These are phyloP conservation scores for Debaryomycetaceae sp. DNA, from an alignment of 1,139 yeast species.

Conservation along the genomic window DNA sequence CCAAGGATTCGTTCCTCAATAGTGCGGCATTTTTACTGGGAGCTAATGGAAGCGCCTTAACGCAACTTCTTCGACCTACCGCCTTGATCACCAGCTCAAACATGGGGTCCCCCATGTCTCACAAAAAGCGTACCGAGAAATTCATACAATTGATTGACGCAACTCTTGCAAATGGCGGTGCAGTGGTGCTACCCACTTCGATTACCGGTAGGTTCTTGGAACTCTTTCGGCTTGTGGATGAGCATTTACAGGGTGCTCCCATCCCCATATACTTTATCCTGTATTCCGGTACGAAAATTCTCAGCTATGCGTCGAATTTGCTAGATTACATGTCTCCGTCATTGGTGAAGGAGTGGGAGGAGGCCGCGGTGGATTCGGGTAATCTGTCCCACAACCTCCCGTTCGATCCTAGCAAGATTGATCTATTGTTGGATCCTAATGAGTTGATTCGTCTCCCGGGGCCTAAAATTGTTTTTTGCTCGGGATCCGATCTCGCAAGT, in stretches of 20 bases:
- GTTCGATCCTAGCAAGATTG: constrained; percentile 55
- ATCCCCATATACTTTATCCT: constrained; percentile 68
- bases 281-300: constrained; percentile 67
- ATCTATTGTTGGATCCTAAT: constrained; percentile 42
- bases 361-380: constrained; percentile 4
- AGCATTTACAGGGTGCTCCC: constrained; percentile 42
- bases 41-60: constrained; percentile 40
- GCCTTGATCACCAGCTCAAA: constrained; percentile 72
- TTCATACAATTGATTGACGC: constrained; percentile 55
- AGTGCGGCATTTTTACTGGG: constrained; percentile 59
- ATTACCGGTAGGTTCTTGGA: constrained; percentile 81
- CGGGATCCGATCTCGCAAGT: constrained; percentile 56
- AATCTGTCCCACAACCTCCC: constrained; percentile 52
- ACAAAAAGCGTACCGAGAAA: constrained; percentile 54
- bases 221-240: constrained; percentile 59
- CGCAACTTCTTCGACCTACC: constrained; percentile 67
- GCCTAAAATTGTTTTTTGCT: constrained; percentile 74
- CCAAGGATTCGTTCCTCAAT: constrained; percentile 74
- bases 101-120: constrained; percentile 56
- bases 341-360: constrained; percentile 62
- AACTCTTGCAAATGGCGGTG: constrained; percentile 60
- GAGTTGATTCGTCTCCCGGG: constrained; percentile 51
- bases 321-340: constrained; percentile 91
- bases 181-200: constrained; percentile 74
- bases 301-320: constrained; percentile 79